A percentile compares a stretch with the other conserved stretches of the same genome.
Conservation (phyloP, 148 eudicot genomes). For the Silene conica region DNA sequence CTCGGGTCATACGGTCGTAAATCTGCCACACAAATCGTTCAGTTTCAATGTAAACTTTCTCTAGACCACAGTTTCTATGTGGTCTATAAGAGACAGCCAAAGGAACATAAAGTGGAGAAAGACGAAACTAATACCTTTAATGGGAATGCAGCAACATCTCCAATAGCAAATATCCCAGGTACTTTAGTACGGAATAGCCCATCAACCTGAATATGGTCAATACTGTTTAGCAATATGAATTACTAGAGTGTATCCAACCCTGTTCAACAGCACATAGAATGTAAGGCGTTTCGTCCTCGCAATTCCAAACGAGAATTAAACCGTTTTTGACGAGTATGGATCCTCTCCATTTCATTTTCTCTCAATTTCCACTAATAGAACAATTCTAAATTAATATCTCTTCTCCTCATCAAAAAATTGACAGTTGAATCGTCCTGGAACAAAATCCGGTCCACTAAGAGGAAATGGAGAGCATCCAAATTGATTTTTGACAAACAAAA, state of each 20-base stretch:
- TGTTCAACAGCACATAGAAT: not conserved
- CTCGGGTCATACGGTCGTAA: conserved; percentile 76
- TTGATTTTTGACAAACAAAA: not conserved
- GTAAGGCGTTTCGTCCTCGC: not conserved
- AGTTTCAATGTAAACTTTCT: not conserved
- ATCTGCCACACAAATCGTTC: conserved; percentile 47
- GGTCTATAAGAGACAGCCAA: not conserved
- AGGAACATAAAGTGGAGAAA: not conserved
- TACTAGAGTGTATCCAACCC: not conserved
- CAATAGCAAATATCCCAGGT: conserved; percentile 92
- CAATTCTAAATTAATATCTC: too few relatives aligned
- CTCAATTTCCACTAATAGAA: too few relatives aligned
- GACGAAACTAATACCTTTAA: conserved; percentile 48
- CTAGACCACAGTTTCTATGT: not conserved
- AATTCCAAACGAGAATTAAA: not conserved
- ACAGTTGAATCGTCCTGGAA: too few relatives aligned
- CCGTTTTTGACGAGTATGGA: too few relatives aligned
- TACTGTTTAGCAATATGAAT: not conserved
- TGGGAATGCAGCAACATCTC: conserved; percentile 98
- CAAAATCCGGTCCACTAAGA: too few relatives aligned
- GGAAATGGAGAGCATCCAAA: too few relatives aligned
- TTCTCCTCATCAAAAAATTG: too few relatives aligned
- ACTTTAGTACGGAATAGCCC: conserved; percentile 78
- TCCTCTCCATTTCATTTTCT: too few relatives aligned
- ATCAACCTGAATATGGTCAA: conserved; percentile 61